Conservation (phyloP, 2,329 filamentous ascomycete species). For the Penicillium sp. region DNA sequence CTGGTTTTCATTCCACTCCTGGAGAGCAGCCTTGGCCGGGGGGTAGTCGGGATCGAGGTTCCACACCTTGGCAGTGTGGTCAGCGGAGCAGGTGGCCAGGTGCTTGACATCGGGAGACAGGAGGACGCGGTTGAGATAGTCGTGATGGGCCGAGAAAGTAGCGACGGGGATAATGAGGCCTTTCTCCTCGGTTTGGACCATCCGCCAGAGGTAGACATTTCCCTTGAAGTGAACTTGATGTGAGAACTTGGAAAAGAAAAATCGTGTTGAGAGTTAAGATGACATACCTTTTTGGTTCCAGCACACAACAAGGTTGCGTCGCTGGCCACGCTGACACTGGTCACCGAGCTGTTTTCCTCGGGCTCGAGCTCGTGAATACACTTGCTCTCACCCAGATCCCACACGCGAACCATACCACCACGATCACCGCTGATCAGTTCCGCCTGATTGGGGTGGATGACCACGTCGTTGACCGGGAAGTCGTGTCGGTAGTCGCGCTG, state of each 20-base stretch:
- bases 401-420: constrained; percentile 85
- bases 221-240: constrained; percentile 51
- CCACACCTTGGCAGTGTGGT: constrained; percentile 96
- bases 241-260: constrained; percentile 3
- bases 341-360: constrained; percentile 88
- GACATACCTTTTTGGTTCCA: constrained; percentile 75
- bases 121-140: constrained; percentile 87
- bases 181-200: constrained; percentile 74
- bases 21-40: constrained; percentile 34
- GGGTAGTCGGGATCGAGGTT: constrained; percentile 66
- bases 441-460: constrained; percentile 98
- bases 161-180: constrained; percentile 82
- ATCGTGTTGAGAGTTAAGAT: too few relatives aligned
- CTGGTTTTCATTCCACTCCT: constrained; percentile 19
- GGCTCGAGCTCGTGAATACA: constrained; percentile 95
- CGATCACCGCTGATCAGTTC: constrained; percentile 96
- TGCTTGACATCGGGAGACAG: constrained; percentile 91
- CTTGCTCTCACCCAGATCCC: constrained; percentile 95
- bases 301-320: constrained; percentile 90
- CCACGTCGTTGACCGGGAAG: constrained; percentile 88
- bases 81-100: constrained; percentile 85
- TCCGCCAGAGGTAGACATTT: constrained; percentile 95
- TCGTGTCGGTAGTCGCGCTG: constrained; percentile 92
- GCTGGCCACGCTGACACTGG: constrained; percentile 91
- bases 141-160: constrained; percentile 82